Evolutionary conservation across 768 basidiomycete genomes (phyloP).

Genomic region (Lentinula boryana): DNA sequence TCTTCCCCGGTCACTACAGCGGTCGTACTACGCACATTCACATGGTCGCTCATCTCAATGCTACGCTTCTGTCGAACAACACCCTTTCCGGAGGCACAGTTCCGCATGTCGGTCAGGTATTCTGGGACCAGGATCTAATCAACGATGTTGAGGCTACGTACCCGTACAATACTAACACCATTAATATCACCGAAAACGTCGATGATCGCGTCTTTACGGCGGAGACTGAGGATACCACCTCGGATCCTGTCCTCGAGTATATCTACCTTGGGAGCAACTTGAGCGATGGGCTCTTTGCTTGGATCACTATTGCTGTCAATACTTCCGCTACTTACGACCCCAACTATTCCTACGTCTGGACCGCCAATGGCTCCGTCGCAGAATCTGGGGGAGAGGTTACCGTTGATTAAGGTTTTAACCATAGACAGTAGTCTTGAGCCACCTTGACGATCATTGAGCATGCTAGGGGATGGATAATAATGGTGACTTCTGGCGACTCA

Average conservation of each 20-base stretch:
- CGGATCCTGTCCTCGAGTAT: conserved; percentile 11
- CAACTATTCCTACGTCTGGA: conserved; percentile 6
- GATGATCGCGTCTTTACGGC: conserved; percentile 8
- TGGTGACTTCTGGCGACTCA: too few species aligned
- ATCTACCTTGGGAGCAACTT: conserved; percentile 9
- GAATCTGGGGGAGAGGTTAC: not conserved
- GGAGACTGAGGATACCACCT: conserved; percentile 5
- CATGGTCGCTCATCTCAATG: conserved; percentile 12
- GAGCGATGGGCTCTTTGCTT: conserved; percentile 10
- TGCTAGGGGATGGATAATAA: too few species aligned
- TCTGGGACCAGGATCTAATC: conserved; percentile 13
- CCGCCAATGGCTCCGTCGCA: conserved; percentile 8
- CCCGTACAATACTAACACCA: conserved; percentile 12
- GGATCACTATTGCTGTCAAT: conserved; percentile 12
- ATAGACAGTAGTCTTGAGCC: too few species aligned
- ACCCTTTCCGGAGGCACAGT: conserved; percentile 6
- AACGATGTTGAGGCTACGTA: conserved; percentile 5
- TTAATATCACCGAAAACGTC: conserved; percentile 9
- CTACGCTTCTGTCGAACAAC: conserved; percentile 9
- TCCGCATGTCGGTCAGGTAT: conserved; percentile 14
- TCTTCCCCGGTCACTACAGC: conserved; percentile 14
- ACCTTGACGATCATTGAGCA: too few species aligned
- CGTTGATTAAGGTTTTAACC: not conserved
- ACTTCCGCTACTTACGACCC: conserved; percentile 4
- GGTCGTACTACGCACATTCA: conserved; percentile 13